A percentile compares a stretch with the other conserved stretches of the same genome.
Evolutionary conservation across 257 asterid species (phyloP).

Genomic region (Primulina eburnea): DNA sequence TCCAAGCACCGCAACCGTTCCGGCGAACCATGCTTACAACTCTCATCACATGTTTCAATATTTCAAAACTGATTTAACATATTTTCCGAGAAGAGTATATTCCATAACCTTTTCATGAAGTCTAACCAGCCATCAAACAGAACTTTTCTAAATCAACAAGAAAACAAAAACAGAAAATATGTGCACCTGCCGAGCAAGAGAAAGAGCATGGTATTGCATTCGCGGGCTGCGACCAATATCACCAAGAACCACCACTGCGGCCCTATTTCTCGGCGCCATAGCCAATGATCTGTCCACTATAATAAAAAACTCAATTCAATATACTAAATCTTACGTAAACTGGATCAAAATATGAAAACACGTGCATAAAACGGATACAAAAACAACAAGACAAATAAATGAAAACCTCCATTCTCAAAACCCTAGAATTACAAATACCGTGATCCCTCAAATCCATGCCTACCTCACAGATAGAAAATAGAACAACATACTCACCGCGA

Average conservation of each 20-base stretch:
- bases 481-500: not conserved
- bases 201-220: conserved; percentile 92
- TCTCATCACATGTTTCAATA: not conserved
- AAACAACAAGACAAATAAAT: no score
- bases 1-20: no score
- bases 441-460: not conserved
- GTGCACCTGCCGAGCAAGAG: conserved; percentile 82
- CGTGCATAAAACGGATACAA: no score
- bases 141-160: not conserved
- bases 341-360: not conserved
- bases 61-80: not conserved
- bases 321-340: not conserved
- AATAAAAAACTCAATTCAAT: not conserved
- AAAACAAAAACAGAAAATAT: not conserved
- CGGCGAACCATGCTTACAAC: no score
- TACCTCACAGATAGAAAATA: no score
- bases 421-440: not conserved
- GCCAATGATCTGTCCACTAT: conserved; percentile 23
- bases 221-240: conserved; percentile 98
- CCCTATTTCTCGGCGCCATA: conserved; percentile 69
- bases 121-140: not conserved
- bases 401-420: no score
- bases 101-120: not conserved
- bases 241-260: conserved; percentile 89
- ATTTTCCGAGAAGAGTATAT: no score